Evolutionary conservation across 495 filamentous ascomycete species (phyloP), one percentile per base, ranked within the genome.

Genomic region (Aspergillus haitiensis): DNA sequence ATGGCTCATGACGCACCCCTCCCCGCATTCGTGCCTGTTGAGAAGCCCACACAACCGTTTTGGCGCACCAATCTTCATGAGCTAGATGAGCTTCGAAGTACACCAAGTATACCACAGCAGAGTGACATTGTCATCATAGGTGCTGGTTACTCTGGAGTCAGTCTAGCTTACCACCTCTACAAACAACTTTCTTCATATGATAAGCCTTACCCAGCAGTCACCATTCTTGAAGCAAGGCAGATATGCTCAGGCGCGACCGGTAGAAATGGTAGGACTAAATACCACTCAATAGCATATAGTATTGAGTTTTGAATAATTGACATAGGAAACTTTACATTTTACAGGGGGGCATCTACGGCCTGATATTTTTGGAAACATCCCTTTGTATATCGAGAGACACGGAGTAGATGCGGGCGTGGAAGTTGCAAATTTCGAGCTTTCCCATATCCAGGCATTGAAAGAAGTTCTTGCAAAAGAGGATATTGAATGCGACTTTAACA

Each of bases 51-150:
- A 0, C 59, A 68, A 18, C 83, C 84, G 44, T 91, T 87, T 75
- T 92, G 89, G 89, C 86, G 90, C 70, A 70, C 66, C 5, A 56
- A 71, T 12, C 81, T 78, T 8, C 78, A 85, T 50, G 66, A 73
- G 11, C 71, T 90, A n/a, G 78, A 86, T 51, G 76, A 81, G 54
- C 64, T 81, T 54, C 80, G 81, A 49, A 79, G 74, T 34, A 73
- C 73, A 6, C 56, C 66, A n/a, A 67, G 72, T 6, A 75, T 88
- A 11, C 86, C 82, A 15, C 32, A 56, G 0, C 67, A 72, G 7
- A 81, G 77, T 35, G 84, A 89, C 47, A 81, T 82, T 7, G 73
- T 90, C n/a, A 85, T 91, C 31, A 83, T 91, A 39, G 88, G 89
- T 8, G 85, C 83, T 55, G 89, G 88, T 6, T 90, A 89, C 58